Evolutionary conservation across 164 flowering plant genomes (phyloP).

Genomic region (Magnolia kwangsiensis): DNA sequence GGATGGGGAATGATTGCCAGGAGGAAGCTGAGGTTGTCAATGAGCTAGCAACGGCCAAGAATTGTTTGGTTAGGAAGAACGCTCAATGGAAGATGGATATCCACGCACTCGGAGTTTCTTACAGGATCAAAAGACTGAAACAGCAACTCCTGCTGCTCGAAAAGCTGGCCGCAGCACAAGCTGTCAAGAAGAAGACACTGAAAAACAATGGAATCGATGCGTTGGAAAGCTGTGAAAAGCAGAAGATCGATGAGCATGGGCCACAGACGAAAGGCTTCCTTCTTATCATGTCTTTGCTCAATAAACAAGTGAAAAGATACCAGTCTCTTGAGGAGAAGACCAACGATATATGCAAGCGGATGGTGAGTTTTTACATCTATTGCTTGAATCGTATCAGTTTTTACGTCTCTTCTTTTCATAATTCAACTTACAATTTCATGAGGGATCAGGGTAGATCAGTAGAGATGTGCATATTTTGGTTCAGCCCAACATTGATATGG

Average conservation of each 20-base stretch:
- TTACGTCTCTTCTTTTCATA: not conserved
- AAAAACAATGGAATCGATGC: conserved; percentile 7
- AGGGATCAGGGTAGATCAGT: not conserved
- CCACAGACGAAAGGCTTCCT: conserved; percentile 34
- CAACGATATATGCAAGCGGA: conserved; percentile 72
- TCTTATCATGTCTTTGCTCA: conserved; percentile 49
- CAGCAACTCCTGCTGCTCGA: conserved; percentile 84
- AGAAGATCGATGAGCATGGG: conserved; percentile 23
- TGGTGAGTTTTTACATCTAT: conserved; percentile 49
- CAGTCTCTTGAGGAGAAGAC: conserved; percentile 75
- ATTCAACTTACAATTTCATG: not conserved
- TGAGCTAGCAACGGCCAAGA: conserved; percentile 21
- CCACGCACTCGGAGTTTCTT: conserved; percentile 83
- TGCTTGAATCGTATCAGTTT: not conserved
- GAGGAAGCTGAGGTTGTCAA: conserved; percentile 19
- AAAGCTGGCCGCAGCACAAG: conserved; percentile 45
- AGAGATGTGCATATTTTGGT: not conserved
- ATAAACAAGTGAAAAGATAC: conserved; percentile 74
- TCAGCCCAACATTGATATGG: not conserved
- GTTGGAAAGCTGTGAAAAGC: conserved; percentile 35
- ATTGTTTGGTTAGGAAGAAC: conserved; percentile 24
- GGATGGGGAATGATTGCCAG: conserved; percentile 8
- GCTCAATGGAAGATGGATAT: conserved; percentile 68
- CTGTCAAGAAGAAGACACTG: not conserved
- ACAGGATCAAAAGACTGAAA: conserved; percentile 86